phyloP scores from a whole-genome alignment of 768 basidiomycete genomes.

The Suillus tomentosus region DNA sequence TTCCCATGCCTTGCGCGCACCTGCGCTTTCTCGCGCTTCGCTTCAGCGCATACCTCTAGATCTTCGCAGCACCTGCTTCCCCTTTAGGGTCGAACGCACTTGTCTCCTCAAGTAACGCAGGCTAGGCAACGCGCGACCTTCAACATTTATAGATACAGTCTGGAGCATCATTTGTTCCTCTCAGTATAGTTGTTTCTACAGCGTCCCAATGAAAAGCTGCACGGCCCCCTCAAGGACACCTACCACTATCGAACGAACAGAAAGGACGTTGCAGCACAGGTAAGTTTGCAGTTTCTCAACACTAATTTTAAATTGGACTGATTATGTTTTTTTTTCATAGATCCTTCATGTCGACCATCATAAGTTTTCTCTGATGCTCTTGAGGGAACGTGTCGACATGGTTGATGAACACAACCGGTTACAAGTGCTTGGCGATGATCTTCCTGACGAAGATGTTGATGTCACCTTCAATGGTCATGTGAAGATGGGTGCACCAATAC shows the following conservation, averaged over 20 bases:
- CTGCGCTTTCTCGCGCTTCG: no score
- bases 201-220: conserved; percentile 34
- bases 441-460: background rate
- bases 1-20: no score
- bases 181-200: no score
- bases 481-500: conserved; percentile 1
- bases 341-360: conserved; percentile 21
- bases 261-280: conserved; percentile 36
- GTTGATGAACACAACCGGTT: conserved; percentile 21
- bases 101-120: no score
- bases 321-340: conserved; percentile 1
- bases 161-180: no score
- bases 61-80: no score
- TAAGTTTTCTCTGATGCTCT: conserved; percentile 7
- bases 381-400: conserved; percentile 5
- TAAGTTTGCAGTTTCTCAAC: conserved; percentile 10
- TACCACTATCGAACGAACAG: conserved; percentile 36
- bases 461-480: background rate
- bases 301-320: background rate
- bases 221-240: conserved; percentile 29
- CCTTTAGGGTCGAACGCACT: no score
- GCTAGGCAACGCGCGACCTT: no score
- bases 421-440: conserved; percentile 13
- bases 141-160: no score
- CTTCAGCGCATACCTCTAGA: no score